Evolutionary conservation across 495 filamentous ascomycete genomes (phyloP), one percentile per base, ranked within the genome.

Genomic region (Hyaloscypha hepaticicola): DNA sequence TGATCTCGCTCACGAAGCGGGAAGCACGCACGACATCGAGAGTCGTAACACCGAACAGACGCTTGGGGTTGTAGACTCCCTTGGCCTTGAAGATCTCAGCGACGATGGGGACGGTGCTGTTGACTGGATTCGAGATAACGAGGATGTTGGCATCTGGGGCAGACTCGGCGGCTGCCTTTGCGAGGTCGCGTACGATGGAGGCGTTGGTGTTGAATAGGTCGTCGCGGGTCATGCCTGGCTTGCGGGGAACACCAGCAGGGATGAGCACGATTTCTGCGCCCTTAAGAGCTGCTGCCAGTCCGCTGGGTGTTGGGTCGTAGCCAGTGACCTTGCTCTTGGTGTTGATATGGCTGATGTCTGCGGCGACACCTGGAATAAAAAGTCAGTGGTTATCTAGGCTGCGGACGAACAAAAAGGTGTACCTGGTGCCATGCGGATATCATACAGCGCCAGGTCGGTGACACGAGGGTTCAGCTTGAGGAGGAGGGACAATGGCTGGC

Each of bases 121-220:
- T 99, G 79, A 99, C 95, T 33, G 95, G 95, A 86, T 99, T 99
- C 78, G 92, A 86, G 80, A 99, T 99, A 83, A 99, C 87, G 74
- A 98, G 88, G 78, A 98, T 83, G 77, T 96, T 96, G 79, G 95
- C 96, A 55, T 99, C 85, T 64, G 95, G 96, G 76, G 87, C 83
- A 72, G 90, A 83, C 71, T 96, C 88, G 72, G 95, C 95, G 73
- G 86, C 87, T 70, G 93, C 92, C 87, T 99, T 97, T 77, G 95
- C 93, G 66, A 99, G 88, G 80, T 98, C 95, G 66, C 95, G 95
- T 76, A 99, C 95, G 74, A 99, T 99, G 69, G 92, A 96, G 77
- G 96, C 95, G 79, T 99, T 99, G 84, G 94, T 99, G 85, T 99
- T 99, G 91, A 99, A 99, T 61, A 99, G 90, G 75, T 99, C 93